Evolutionary conservation across 73 alveolate genomes (phyloP).

Genomic region (Paramecium primaurelia): DNA sequence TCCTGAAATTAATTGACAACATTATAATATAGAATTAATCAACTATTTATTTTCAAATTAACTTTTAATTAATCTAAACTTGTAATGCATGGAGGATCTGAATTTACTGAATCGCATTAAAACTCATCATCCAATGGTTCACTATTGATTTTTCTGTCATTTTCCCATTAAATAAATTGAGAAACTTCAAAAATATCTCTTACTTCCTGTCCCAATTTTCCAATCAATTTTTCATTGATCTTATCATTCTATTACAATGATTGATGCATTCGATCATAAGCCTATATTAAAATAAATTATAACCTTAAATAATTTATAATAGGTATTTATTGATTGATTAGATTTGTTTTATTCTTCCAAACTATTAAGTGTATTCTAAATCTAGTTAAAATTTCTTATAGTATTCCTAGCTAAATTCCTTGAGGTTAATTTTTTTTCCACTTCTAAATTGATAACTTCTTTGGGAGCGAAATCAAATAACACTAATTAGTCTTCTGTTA

Average conservation of each 20-base stretch:
- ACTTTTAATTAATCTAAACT: not conserved
- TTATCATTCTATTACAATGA: not conserved
- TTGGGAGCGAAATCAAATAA: constrained; percentile 41
- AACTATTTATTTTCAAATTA: not conserved
- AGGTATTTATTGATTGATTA: not conserved
- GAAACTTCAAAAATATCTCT: constrained; percentile 23
- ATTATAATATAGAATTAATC: not conserved
- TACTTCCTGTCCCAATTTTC: not conserved
- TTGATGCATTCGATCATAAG: not conserved
- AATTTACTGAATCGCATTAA: not conserved
- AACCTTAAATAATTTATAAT: not conserved
- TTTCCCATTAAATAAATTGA: not conserved
- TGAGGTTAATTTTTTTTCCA: not conserved
- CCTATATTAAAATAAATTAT: constrained; percentile 11
- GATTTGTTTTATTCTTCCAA: not conserved
- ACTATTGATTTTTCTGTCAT: not conserved
- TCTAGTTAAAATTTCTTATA: not conserved
- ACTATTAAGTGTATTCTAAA: not conserved
- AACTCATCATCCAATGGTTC: not conserved
- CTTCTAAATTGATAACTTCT: not conserved
- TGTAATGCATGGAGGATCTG: constrained; percentile 7
- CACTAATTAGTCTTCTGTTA: not conserved
- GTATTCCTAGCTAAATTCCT: not conserved
- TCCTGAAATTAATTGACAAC: constrained; percentile 50
- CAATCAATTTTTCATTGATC: not conserved